Base-by-base conservation (phyloP, 768 basidiomycete genomes). In the Amanita polypyramis region DNA sequence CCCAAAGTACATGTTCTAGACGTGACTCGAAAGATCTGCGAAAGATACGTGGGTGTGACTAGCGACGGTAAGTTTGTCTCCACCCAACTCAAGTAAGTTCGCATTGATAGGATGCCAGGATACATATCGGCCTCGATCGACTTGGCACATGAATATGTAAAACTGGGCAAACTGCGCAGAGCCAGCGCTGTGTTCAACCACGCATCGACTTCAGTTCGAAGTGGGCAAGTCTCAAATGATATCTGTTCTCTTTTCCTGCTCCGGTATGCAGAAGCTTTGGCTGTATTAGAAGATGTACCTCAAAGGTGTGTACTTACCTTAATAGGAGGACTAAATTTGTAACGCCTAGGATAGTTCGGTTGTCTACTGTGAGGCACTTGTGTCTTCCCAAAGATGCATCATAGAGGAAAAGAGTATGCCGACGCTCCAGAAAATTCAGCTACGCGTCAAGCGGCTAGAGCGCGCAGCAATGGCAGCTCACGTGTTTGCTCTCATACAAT, bases 71-170 rank as follows among this genome's bases (percentile, higher is more conserved):
- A 46, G 68, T 60, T 35, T 30, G 2, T 27, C 25, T 27, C 25
- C 7, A 33, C 38, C 49, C 20, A 44, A 25, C 15, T 42, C 14
- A 34, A 40, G 20, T 17, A n/a, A 43, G 47, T 11, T 48, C 4
- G 19, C n/a, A 43, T 5, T 10, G 15, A 27, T 14, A 15, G 20
- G 37, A 15, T 39, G 20, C 33, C 55, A 88, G 84, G 69, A 10
- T 89, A 79, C 58, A 68, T 86, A 15, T 62, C 62, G 1, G 65
- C 76, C 1, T 92, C 85, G 2, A 66, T 82, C 1, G 77, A 82
- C 36, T 73, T 95, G 5, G 93, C 85, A 0, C 73, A 79, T 47
- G 89, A 93, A 59, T 92, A 93, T 56, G 66, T 80, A 38, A 76
- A 73, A 30, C 72, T 97, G 1, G 93, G 94, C 2, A 88, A 85